These are phyloP conservation scores for Aspergillus floridensis DNA, from an alignment of 2,329 filamentous ascomycete genomes.

Conservation along the genomic window DNA sequence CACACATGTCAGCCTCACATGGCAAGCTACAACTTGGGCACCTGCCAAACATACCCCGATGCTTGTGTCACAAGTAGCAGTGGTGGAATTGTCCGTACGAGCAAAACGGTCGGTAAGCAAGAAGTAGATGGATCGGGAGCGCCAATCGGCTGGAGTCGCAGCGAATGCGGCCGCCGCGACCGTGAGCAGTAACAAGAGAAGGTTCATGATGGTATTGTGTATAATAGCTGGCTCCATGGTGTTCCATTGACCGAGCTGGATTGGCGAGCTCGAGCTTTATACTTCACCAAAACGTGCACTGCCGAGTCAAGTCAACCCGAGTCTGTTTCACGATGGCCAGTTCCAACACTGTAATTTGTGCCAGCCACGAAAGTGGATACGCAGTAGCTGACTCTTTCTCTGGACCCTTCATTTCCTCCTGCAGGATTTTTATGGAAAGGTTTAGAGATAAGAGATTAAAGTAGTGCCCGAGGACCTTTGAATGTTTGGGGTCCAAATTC, in stretches of 20 bases:
- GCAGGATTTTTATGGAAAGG: background rate
- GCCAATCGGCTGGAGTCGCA: slow-evolving; percentile 39
- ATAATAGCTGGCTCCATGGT: too few relatives aligned
- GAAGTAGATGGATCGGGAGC: slow-evolving; percentile 46
- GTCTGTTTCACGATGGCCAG: background rate
- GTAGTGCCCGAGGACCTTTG: background rate
- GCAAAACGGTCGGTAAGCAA: slow-evolving; percentile 48
- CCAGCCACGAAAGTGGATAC: background rate
- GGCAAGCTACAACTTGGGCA: background rate
- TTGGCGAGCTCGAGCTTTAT: too few relatives aligned
- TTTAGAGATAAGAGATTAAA: background rate
- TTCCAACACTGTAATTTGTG: background rate
- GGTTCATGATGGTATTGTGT: background rate
- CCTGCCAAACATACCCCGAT: slow-evolving; percentile 18
- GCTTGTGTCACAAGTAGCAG: slow-evolving; percentile 30
- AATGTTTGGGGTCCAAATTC: background rate
- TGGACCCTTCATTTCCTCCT: background rate
- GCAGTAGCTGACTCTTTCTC: background rate
- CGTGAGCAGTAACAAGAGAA: slow-evolving; percentile 18
- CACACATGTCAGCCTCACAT: background rate
- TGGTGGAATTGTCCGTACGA: slow-evolving; percentile 40
- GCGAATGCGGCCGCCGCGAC: slow-evolving; percentile 26
- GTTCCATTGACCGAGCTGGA: too few relatives aligned
- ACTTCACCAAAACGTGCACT: too few relatives aligned
- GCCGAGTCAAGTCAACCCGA: background rate